phyloP scores from a whole-genome alignment of 2,329 filamentous ascomycete species.

The Pyrenophora tritici-repentis region DNA sequence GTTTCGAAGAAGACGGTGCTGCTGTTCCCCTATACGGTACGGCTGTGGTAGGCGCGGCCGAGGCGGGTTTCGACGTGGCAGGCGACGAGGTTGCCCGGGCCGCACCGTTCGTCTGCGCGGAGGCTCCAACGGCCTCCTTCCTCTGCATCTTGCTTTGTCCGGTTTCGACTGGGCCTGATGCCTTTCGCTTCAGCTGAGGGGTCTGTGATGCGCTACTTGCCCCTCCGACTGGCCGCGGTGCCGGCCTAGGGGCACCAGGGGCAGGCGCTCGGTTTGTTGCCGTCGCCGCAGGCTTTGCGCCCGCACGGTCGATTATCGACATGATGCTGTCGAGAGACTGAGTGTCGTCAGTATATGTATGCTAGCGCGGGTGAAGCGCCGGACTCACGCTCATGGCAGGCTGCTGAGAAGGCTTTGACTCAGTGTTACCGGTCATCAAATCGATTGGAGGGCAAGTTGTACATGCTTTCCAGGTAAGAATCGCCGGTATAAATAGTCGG shows the following conservation, averaged over 20 bases:
- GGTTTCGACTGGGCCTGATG: slow-evolving; percentile 41
- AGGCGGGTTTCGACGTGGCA: slow-evolving; percentile 30
- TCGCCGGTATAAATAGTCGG: slow-evolving; percentile 18
- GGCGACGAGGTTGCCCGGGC: slow-evolving; percentile 31
- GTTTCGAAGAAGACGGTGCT: slow-evolving; percentile 31
- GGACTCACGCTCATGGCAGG: slow-evolving; percentile 48
- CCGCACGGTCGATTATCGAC: slow-evolving; percentile 44
- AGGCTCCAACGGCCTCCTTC: slow-evolving; percentile 34
- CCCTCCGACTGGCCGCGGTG: slow-evolving; percentile 31
- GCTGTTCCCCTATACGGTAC: slow-evolving; percentile 49
- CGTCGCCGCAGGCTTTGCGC: slow-evolving; percentile 27
- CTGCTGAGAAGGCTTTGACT: slow-evolving; percentile 40
- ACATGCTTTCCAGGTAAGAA: slow-evolving; percentile 40
- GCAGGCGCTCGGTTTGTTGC: slow-evolving; percentile 31
- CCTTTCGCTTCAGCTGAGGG: slow-evolving; percentile 50
- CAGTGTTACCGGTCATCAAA: slow-evolving; percentile 43
- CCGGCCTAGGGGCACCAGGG: slow-evolving; percentile 40
- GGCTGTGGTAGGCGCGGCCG: slow-evolving; percentile 24
- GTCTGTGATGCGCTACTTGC: slow-evolving; percentile 38
- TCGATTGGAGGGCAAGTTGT: slow-evolving; percentile 38
- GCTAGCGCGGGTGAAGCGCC: slow-evolving; percentile 15
- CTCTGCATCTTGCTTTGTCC: slow-evolving; percentile 41
- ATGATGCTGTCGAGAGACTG: slow-evolving; percentile 46
- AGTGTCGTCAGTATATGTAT: slow-evolving; percentile 17
- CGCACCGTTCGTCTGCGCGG: slow-evolving; percentile 33